Percentiles rank a stretch among this genome's conserved stretches.
These are phyloP conservation scores for Sclerotinia trifoliorum DNA, from an alignment of 2,329 filamentous ascomycete genomes.

Conservation along the genomic window DNA sequence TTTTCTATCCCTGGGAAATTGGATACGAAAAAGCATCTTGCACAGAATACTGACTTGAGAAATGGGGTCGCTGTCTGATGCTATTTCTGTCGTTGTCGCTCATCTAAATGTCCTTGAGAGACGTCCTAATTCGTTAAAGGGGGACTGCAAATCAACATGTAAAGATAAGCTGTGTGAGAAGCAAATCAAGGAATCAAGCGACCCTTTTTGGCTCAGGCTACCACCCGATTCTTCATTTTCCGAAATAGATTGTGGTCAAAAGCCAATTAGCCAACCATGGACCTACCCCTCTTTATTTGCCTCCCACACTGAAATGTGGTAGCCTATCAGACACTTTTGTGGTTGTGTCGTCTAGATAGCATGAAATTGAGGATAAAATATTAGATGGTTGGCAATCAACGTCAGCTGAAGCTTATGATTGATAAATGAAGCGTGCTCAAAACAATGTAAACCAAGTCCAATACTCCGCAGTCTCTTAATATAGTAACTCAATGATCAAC, in stretches of 20 bases:
- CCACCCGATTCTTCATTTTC: not conserved
- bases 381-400: not conserved
- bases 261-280: not conserved
- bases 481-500: no score
- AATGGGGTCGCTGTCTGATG: no score
- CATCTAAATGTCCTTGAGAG: not conserved
- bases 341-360: not conserved
- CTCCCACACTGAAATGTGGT: not conserved
- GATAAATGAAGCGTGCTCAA: not conserved
- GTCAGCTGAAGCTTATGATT: not conserved
- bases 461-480: not conserved
- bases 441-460: not conserved
- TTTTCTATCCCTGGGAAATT: not conserved
- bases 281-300: not conserved
- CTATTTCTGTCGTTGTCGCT: not conserved
- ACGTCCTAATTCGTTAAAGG: no score
- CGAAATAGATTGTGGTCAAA: not conserved
- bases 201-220: not conserved
- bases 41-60: not conserved
- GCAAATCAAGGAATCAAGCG: no score
- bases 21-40: not conserved
- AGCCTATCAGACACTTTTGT: not conserved
- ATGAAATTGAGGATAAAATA: not conserved
- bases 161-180: not conserved
- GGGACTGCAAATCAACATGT: no score